These are phyloP conservation scores for Candida silvicultrix DNA, from an alignment of 805 yeast species.

Conservation along the genomic window DNA sequence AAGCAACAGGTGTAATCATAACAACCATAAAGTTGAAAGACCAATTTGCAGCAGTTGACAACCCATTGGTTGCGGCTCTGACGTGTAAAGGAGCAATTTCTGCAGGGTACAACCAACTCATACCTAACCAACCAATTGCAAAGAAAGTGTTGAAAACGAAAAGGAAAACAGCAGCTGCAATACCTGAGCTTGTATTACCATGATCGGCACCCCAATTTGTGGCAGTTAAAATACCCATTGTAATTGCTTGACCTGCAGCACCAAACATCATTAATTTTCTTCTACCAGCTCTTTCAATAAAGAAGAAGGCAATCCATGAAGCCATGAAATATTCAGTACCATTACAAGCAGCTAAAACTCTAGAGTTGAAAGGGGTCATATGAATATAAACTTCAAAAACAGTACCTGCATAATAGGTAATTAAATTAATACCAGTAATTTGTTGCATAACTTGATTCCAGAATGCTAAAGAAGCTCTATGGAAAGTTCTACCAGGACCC, in stretches of 20 bases:
- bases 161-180: slow-evolving; percentile 62
- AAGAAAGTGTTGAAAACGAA: slow-evolving; percentile 41
- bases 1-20: slow-evolving; percentile 52
- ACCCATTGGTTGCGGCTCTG: slow-evolving; percentile 55
- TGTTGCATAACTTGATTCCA: slow-evolving; percentile 1
- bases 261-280: slow-evolving; percentile 43
- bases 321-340: background rate
- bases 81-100: slow-evolving; percentile 54
- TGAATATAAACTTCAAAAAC: background rate
- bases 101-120: slow-evolving; percentile 63
- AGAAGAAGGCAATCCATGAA: slow-evolving; percentile 33
- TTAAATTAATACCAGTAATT: background rate
- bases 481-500: background rate
- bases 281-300: slow-evolving; percentile 47
- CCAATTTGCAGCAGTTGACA: slow-evolving; percentile 66
- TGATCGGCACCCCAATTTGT: slow-evolving; percentile 42
- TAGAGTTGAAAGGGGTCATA: background rate
- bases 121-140: slow-evolving; percentile 46
- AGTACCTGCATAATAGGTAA: background rate
- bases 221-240: slow-evolving; percentile 31
- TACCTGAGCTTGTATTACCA: slow-evolving; percentile 33
- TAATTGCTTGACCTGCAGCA: slow-evolving; percentile 41
- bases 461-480: background rate
- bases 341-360: background rate
- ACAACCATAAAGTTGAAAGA: slow-evolving; percentile 57